phyloP scores from a whole-genome alignment of 2,329 filamentous ascomycete species.

The Aureobasidium pullulans region DNA sequence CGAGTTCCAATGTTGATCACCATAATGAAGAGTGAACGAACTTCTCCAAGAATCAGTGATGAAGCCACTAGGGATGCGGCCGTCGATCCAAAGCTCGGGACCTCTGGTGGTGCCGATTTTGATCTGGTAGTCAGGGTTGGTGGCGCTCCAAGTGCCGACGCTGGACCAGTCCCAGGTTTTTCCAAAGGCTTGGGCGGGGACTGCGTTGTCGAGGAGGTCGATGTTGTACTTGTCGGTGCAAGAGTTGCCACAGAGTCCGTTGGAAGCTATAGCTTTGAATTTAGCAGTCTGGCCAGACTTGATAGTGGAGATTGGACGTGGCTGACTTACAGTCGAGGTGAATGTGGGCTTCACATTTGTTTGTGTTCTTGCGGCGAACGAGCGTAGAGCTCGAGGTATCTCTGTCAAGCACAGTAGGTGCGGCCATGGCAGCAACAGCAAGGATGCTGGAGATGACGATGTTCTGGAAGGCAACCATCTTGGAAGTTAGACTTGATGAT shows the following conservation, averaged over 20 bases:
- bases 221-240: neutral
- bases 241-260: neutral
- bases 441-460: slow-evolving; percentile 4
- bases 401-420: neutral
- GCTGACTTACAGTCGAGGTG: neutral
- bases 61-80: neutral
- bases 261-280: neutral
- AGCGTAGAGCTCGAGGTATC: neutral
- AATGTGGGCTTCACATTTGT: slow-evolving; percentile 5
- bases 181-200: neutral
- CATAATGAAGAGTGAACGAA: neutral
- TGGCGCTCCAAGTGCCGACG: neutral
- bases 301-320: neutral
- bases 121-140: neutral
- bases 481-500: neutral
- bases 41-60: neutral
- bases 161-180: neutral
- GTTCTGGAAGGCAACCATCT: neutral
- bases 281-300: neutral
- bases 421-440: neutral
- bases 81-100: neutral
- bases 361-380: slow-evolving; percentile 3
- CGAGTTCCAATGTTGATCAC: neutral
- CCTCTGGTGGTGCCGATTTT: neutral
- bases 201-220: neutral